phyloP scores from a whole-genome alignment of 106 monocot species.

The Allium cepa region DNA sequence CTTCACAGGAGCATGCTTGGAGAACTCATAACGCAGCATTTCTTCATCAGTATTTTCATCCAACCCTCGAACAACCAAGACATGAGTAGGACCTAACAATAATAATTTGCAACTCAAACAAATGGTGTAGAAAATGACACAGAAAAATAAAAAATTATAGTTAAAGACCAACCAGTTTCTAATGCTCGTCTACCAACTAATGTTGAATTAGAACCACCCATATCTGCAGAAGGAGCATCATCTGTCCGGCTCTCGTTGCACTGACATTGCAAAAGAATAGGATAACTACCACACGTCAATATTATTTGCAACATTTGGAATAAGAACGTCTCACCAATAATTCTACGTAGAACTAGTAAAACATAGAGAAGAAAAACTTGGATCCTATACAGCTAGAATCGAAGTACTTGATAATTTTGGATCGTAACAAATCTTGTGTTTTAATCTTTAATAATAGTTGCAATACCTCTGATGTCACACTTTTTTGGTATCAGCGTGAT shows the following conservation, averaged over 20 bases:
- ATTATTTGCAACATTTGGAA: neutral
- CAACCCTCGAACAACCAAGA: constrained; percentile 93
- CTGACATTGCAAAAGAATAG: constrained; percentile 23
- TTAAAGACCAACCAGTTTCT: constrained; percentile 47
- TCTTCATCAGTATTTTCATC: constrained; percentile 99
- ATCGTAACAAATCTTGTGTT: no score
- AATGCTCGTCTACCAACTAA: constrained; percentile 62
- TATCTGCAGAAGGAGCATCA: constrained; percentile 81
- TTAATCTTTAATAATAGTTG: no score
- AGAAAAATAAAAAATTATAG: neutral
- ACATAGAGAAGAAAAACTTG: no score
- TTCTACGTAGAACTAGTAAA: no score
- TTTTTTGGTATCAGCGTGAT: no score
- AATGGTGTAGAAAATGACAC: constrained; percentile 2
- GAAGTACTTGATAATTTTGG: no score
- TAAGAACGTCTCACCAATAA: neutral
- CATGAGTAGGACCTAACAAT: constrained; percentile 85
- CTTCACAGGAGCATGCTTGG: constrained; percentile 96
- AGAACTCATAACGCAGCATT: constrained; percentile 95
- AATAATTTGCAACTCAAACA: neutral
- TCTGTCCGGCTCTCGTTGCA: constrained; percentile 88
- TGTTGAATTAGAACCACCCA: constrained; percentile 39
- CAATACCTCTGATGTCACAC: no score
- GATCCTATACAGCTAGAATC: no score
- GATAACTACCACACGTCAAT: neutral